Base-by-base conservation (phyloP, 257 asterid genomes). In the Orobanche coerulescens region DNA sequence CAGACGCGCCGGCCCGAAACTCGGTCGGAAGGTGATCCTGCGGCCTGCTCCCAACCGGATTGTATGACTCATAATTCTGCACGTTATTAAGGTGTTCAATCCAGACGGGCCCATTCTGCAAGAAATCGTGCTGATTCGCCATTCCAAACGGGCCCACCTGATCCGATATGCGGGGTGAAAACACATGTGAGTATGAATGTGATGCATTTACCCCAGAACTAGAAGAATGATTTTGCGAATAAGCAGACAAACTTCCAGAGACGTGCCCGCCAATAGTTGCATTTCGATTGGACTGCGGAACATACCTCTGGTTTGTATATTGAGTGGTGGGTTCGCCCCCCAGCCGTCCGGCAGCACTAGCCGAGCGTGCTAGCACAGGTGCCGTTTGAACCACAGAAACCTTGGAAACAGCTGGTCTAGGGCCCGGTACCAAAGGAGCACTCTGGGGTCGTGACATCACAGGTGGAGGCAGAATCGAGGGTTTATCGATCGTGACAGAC, bases 361-460 rank as follows among this genome's bases (percentile, higher is more conserved):
- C 88, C 0, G 98, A 88, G 24, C 96, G 96, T 8, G 96, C 78
- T 26, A 86, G 68, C 30, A 66, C 24, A 0, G 94, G 94, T 8
- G 83, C 56, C 0, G 95, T 71, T 42, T 78, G 91, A 69, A 79
- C 81, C 82, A 72, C 46, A 40, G 94, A 75, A 52, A 76, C 82
- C 63, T 70, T 69, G 18, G 86, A 75, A 43, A 81, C 68, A 62
- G 82, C 64, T 31, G 90, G 84, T 73, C 85, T 73, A 34, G 83
- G 79, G 11, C 79, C 84, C 18, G 86, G 86, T n/a, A 74, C 60
- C 48, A 81, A 31, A 71, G 97, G 96, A 71, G 92, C 89, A 65
- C 95, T 93, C 71, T 79, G 70, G n/a, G 98, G 96, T 74, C 97
- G 82, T 13, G 97, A 86, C 81, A 82, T 58, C 44, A 70, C 72